Conservation (phyloP, 176 grass and related monocot species). For the Phoenix dactylifera region DNA sequence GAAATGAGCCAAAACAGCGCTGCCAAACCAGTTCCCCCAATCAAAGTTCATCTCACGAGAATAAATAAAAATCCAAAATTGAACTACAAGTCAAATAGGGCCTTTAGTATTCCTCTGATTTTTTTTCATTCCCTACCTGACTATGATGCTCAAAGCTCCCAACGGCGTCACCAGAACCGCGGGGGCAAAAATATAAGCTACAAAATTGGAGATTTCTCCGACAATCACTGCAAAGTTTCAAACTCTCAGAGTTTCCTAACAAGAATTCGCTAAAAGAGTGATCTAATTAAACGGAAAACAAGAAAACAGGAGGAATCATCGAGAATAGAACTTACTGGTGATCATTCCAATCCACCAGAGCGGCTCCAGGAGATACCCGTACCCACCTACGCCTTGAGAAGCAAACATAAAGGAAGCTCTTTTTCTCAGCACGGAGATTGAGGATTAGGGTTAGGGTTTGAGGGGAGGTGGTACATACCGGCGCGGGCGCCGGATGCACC, state of each 20-base stretch:
- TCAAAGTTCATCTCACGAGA: constrained; percentile 3
- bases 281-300: too few relatives aligned
- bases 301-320: not conserved
- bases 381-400: constrained; percentile 65
- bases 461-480: constrained; percentile 19
- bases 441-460: not conserved
- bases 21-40: constrained; percentile 18
- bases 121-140: constrained; percentile 37
- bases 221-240: constrained; percentile 57
- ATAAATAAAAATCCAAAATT: too few relatives aligned
- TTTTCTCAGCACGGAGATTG: not conserved
- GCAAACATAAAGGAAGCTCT: constrained; percentile 1
- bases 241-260: not conserved
- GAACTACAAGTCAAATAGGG: too few relatives aligned
- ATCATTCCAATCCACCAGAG: constrained; percentile 95
- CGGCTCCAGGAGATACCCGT: constrained; percentile 86
- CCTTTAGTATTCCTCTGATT: too few relatives aligned
- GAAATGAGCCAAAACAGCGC: constrained; percentile 92
- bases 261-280: too few relatives aligned
- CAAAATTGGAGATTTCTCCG: constrained; percentile 86
- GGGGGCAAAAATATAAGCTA: constrained; percentile 88
- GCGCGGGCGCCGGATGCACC: constrained; percentile 56
- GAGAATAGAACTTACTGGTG: constrained; percentile 52
- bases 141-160: constrained; percentile 78
- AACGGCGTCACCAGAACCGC: constrained; percentile 14